A percentile compares a stretch with the other conserved stretches of the same genome.
These are phyloP conservation scores for Filosporella fistucella DNA, from an alignment of 495 filamentous ascomycete species.

Conservation along the genomic window DNA sequence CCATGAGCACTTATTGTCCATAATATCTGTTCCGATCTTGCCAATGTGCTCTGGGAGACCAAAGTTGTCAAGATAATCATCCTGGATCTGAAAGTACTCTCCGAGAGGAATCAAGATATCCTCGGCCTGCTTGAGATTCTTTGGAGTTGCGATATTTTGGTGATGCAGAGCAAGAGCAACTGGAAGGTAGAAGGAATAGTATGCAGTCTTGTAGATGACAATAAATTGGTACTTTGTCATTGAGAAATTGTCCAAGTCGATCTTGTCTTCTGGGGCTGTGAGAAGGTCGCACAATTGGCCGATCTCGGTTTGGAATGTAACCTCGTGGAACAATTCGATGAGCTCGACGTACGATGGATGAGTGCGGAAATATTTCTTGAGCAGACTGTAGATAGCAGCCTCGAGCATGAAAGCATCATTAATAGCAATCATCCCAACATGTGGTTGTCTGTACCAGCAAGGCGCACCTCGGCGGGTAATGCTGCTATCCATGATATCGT, in stretches of 20 bases:
- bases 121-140: conserved; percentile 80
- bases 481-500: conserved; percentile 96
- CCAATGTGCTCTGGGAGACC: conserved; percentile 87
- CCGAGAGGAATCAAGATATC: conserved; percentile 97
- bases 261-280: conserved; percentile 88
- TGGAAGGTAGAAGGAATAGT: conserved; percentile 97
- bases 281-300: conserved; percentile 93
- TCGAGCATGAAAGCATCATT: conserved; percentile 99
- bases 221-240: conserved; percentile 97
- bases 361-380: conserved; percentile 86
- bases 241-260: conserved; percentile 89
- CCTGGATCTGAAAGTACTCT: conserved; percentile 98
- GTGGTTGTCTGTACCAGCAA: conserved; percentile 88
- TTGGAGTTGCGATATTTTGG: conserved; percentile 71
- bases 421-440: conserved; percentile 91
- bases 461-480: conserved; percentile 90
- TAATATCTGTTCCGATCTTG: conserved; percentile 98
- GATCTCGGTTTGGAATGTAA: conserved; percentile 87
- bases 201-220: conserved; percentile 98
- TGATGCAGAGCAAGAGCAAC: conserved; percentile 86
- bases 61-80: conserved; percentile 98
- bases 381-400: conserved; percentile 78
- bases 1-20: conserved; percentile 99
- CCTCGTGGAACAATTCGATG: conserved; percentile 93
- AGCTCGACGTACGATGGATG: conserved; percentile 86